Evolutionary conservation across 176 grass and related monocot species (phyloP), one percentile per base, ranked within the genome.

Genomic region (Carex cristatella): DNA sequence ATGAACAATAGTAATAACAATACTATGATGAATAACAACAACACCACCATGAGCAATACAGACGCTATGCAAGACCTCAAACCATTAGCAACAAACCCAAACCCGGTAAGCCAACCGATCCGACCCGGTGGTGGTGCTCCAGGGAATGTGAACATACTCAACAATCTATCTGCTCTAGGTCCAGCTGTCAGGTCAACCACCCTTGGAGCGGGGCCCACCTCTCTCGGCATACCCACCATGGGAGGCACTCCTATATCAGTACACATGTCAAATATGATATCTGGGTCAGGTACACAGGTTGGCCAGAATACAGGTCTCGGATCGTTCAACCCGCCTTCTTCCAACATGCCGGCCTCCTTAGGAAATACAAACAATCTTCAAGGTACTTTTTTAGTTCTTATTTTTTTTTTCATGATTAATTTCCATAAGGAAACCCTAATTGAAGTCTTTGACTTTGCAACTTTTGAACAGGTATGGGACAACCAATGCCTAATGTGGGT

Each of bases 201-300:
- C 79, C 86, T 92, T 89, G 77, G 33, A 7, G 74, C 86, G 79
- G 91, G 87, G 63, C 78, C 86, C 82, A 87, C 86, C 53, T 90
- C 94, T 28, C 93, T 90, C 54, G 90, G 94, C 84, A 58, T 90
- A 70, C 85, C 92, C 67, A 89, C 91, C 53, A 97, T 97, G 71
- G 92, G 88, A 11, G 89, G 87, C 65, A 92, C 92, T 61, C 89
- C 92, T 19, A 92, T 97, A 79, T 90, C 93, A 85, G 85, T 98
- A 79, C 95, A 98, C 82, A 98, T 98, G 95, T 90, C 92, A 31
- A 99, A 91, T 78, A 94, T 99, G 88, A 92, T 99, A 81, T 88
- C 97, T 46, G 93, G 90, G 62, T 66, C 61, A 12, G 92, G 90
- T 68, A 83, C 61, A 38, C 79, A 65, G 59, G 79, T 65, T 7